phyloP scores from a whole-genome alignment of 805 yeast genomes.

The Nadsonia fulvescens region DNA sequence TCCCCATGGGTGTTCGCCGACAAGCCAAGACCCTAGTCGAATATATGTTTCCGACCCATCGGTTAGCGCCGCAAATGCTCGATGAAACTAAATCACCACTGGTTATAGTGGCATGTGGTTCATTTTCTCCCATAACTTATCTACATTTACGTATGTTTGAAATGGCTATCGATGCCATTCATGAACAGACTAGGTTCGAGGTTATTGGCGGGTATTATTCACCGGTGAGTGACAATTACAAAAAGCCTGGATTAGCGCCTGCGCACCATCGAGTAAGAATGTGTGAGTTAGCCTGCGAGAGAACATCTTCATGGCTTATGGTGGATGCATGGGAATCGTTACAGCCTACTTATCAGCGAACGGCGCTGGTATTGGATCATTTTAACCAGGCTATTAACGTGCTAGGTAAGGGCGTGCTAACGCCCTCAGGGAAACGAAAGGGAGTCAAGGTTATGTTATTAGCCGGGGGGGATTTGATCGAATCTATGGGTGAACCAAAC shows the following conservation, averaged over 20 bases:
- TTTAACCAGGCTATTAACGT: constrained; percentile 89
- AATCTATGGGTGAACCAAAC: constrained; percentile 98
- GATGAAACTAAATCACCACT: constrained; percentile 73
- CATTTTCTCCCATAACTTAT: constrained; percentile 90
- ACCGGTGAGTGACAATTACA: constrained; percentile 80
- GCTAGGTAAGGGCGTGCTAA: constrained; percentile 67
- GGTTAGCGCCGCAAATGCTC: constrained; percentile 49
- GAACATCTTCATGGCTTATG: constrained; percentile 95
- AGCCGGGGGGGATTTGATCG: constrained; percentile 96
- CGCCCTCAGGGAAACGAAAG: constrained; percentile 26
- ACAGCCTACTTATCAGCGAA: constrained; percentile 79
- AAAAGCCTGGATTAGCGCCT: constrained; percentile 82
- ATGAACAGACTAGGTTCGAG: constrained; percentile 85
- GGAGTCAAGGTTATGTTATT: constrained; percentile 90
- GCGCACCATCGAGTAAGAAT: constrained; percentile 82
- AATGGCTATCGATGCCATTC: constrained; percentile 89
- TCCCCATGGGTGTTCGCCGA: constrained; percentile 82
- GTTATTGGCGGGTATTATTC: constrained; percentile 93
- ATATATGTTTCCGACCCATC: constrained; percentile 75
- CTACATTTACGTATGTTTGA: constrained; percentile 93
- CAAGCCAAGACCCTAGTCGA: constrained; percentile 57
- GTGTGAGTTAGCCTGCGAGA: constrained; percentile 96
- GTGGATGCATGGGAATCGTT: constrained; percentile 98
- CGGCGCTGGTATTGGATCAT: constrained; percentile 90
- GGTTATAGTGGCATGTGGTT: constrained; percentile 93